Evolutionary conservation across 2,329 filamentous ascomycete genomes (phyloP), one percentile per base, ranked within the genome.

Genomic region (Alternaria tenuissima): DNA sequence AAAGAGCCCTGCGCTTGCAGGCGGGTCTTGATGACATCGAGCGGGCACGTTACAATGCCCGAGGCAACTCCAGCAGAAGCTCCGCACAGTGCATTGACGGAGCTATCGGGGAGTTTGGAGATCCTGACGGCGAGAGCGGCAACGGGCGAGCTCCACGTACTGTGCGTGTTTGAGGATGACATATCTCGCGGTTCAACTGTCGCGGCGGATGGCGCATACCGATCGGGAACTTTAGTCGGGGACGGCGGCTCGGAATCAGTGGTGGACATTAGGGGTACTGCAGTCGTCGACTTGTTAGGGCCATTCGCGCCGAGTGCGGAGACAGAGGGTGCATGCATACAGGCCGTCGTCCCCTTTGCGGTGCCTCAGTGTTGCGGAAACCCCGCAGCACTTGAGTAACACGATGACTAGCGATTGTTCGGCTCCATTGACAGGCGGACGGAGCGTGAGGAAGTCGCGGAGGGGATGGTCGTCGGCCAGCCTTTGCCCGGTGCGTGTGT

Each of bases 21-120:
- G 80, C 97, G 98, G 44, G 95, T 99, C 83, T 99, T 99, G 80
- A 99, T 98, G 64, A 99, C 95, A 83, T 99, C 95, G 69, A 99
- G 89, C 42, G 95, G 95, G 78, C 95, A 99, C 54, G 94, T 98
- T 66, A 97, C 92, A 57, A 99, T 87, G 52, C 95, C 95, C 7
- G 94, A 97, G 22, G 93, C 93, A 73, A 98, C 92, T 51, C 95
- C 95, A 52, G 94, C 94, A 59, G 92, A 85, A 49, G 94, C 94
- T 57, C 95, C 95, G 43, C 93, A 90, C 57, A 97, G 84, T 64
- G 93, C 92, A 78, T 96, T 92, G 78, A 98, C 82, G 60, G 83
- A 85, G 52, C 81, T 79, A 59, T 84, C 82, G 30, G 88, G 86
- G 52, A 89, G 76, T 38, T 77, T 79, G 58, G 81, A 76, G 30